Conservation (phyloP, 2,329 filamentous ascomycete genomes). For the Coniosporium tulheliwenetii region DNA sequence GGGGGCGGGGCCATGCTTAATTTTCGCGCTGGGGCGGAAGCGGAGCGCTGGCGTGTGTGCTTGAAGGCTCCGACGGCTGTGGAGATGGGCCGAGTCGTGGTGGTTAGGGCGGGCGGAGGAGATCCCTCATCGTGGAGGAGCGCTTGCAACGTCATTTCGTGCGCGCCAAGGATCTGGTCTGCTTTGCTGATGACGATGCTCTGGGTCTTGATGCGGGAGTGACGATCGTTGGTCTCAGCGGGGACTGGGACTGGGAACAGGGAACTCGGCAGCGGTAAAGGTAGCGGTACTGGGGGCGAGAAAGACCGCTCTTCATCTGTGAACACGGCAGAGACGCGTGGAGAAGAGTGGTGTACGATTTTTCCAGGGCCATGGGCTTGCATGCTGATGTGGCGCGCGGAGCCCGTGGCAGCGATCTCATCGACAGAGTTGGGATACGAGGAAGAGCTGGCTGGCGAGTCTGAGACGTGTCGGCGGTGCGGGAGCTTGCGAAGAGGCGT, state of each 20-base stretch:
- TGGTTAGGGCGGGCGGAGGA: neutral
- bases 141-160: constrained; percentile 16
- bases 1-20: constrained; percentile 17
- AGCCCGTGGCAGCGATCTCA: no score
- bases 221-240: neutral
- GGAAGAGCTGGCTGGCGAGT: no score
- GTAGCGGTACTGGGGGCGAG: no score
- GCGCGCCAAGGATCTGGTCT: constrained; percentile 13
- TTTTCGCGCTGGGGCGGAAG: constrained; percentile 10
- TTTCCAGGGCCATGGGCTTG: neutral
- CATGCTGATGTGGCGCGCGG: constrained; percentile 1
- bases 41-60: constrained; percentile 2
- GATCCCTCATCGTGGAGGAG: constrained; percentile 12
- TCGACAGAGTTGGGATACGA: no score
- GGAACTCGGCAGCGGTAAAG: no score
- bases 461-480: no score
- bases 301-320: neutral
- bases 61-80: constrained; percentile 2
- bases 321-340: constrained; percentile 1
- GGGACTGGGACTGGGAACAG: neutral
- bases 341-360: constrained; percentile 1
- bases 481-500: no score
- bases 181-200: constrained; percentile 7
- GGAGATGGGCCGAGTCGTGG: neutral
- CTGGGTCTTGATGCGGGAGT: neutral